Evolutionary conservation across 2,329 filamentous ascomycete genomes (phyloP).

Genomic region (Penicillium griseofulvum): DNA sequence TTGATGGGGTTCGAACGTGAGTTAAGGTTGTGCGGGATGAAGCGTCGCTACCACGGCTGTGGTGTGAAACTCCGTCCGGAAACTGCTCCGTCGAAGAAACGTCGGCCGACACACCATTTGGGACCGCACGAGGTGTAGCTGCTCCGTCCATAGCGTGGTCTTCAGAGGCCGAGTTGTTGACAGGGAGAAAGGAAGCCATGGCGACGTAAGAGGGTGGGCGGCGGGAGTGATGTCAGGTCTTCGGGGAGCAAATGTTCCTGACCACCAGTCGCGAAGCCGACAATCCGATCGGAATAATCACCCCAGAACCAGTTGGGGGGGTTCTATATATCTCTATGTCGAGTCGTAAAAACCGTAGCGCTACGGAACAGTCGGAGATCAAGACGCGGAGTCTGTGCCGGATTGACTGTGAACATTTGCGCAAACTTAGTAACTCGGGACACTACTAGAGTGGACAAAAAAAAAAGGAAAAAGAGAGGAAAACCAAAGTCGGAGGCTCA

Average conservation of each 20-base stretch:
- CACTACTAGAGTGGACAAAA: conserved; percentile 6
- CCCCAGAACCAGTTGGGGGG: conserved; percentile 10
- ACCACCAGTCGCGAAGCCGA: conserved; percentile 22
- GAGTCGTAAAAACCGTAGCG: conserved; percentile 14
- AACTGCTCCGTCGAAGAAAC: conserved; percentile 14
- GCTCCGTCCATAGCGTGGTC: conserved; percentile 50
- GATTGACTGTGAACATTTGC: conserved; percentile 23
- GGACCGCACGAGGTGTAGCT: conserved; percentile 52
- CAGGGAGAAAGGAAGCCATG: conserved; percentile 60
- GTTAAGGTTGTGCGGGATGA: conserved; percentile 14
- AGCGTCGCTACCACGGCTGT: conserved; percentile 37
- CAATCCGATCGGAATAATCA: conserved; percentile 20
- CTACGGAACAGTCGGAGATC: conserved; percentile 17
- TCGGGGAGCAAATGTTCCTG: conserved; percentile 13
- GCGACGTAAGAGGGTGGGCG: conserved; percentile 22
- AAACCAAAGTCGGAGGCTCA: background rate
- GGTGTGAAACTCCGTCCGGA: conserved; percentile 18
- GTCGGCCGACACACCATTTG: conserved; percentile 40
- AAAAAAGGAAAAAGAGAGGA: background rate
- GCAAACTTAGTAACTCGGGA: conserved; percentile 10
- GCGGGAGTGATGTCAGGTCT: conserved; percentile 29
- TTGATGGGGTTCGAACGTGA: conserved; percentile 42
- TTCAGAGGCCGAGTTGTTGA: conserved; percentile 56
- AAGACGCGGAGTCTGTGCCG: conserved; percentile 14
- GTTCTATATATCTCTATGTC: conserved; percentile 13